Evolutionary conservation across 345 rosid species (phyloP).

Genomic region (Cardamine chenopodiifolia): DNA sequence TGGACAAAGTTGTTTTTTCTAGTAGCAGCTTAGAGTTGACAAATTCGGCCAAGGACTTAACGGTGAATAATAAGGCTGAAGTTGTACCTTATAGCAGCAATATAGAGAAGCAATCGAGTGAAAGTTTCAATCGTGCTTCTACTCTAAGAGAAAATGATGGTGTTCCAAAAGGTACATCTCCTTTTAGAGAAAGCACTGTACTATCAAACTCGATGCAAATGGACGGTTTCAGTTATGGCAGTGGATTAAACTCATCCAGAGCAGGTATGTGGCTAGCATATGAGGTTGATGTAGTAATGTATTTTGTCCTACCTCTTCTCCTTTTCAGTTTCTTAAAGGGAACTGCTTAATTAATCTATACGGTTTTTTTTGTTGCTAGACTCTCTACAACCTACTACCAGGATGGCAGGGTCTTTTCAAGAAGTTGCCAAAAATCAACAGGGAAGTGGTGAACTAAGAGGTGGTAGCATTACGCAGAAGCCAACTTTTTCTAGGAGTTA

Average conservation of each 20-base stretch:
- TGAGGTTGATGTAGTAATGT: constrained; percentile 23
- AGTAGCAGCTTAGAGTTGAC: constrained; percentile 43
- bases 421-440: constrained; percentile 47
- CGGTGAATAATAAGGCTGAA: constrained; percentile 34
- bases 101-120: constrained; percentile 45
- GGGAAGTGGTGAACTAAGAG: constrained; percentile 39
- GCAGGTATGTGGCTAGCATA: constrained; percentile 44
- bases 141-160: constrained; percentile 47
- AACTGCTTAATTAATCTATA: constrained; percentile 32
- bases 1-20: constrained; percentile 38
- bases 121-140: constrained; percentile 35
- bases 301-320: constrained; percentile 5
- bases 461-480: constrained; percentile 49
- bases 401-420: constrained; percentile 44
- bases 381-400: constrained; percentile 45
- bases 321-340: constrained; percentile 19
- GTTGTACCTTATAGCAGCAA: constrained; percentile 34
- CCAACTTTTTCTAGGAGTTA: constrained; percentile 48
- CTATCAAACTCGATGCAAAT: constrained; percentile 44
- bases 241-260: constrained; percentile 41
- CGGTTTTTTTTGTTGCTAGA: constrained; percentile 44
- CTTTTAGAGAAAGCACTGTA: constrained; percentile 40
- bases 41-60: constrained; percentile 45
- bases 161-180: constrained; percentile 36
- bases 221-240: constrained; percentile 38